Base-by-base conservation (phyloP, 2,329 filamentous ascomycete species). In the Nothopassalora personata region DNA sequence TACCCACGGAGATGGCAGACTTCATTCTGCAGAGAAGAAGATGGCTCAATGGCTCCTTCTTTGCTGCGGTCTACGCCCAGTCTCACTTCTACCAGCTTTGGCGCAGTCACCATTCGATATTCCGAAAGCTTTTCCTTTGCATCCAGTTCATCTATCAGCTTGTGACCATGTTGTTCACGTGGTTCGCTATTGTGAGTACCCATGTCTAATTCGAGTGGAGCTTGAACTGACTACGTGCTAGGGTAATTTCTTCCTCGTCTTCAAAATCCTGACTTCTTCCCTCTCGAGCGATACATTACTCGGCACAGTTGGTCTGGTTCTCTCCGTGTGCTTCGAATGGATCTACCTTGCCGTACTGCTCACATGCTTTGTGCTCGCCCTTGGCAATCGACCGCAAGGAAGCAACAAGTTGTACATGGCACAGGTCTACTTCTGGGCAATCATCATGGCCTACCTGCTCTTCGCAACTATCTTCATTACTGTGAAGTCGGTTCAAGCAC, bases 11-110 rank as follows among this genome's bases (percentile, higher is more conserved):
- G 27, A 94, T 97, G 78, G 89, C 92, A 23, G 94, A 99, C 70
- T 87, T 99, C 73, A 94, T 99, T 71, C 81, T 97, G 53, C 94
- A 99, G 77, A 88, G 94, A 74, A 87, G 94, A 79, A 88, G 94
- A 77, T 99, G 94, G 94, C 78, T 99, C 66, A 99, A 99, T 77
- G 94, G 94, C 65, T 94, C 89, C 71, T 99, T 99, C 83, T 99
- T 99, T 75, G 94, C 94, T 53, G 92, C 94, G 60, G 87, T 99
- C 59, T 99, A 99, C 73, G 89, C 94, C 56, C 86, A 97, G 65
- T 89, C 90, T 33, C 94, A 99, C 76, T 96, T 96, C 74, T 93
- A 96, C 77, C 89, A 97, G 71, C 91, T 99, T 74, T 96, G 93
- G 83, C 86, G 94, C 60, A 96, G 91, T 64, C 88, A 92, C 70